Evolutionary conservation across 805 yeast genomes (phyloP).

Genomic region (Barnettozyma salicaria): DNA sequence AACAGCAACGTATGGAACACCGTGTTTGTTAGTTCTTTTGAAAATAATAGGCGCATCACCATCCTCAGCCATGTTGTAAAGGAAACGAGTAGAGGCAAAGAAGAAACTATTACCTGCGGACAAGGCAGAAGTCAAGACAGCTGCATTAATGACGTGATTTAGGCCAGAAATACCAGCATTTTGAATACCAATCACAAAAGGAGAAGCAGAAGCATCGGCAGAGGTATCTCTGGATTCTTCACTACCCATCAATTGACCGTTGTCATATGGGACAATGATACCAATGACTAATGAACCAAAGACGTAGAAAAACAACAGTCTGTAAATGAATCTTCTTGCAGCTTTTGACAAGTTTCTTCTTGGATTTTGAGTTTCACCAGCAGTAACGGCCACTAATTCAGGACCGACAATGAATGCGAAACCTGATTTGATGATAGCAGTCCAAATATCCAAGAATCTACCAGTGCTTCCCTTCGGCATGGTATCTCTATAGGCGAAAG

Average conservation of each 20-base stretch:
- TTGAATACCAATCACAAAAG: constrained; percentile 77
- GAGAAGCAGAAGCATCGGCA: constrained; percentile 65
- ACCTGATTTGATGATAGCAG: constrained; percentile 57
- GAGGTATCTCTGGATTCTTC: no score
- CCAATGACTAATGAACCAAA: constrained; percentile 66
- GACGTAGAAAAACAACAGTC: constrained; percentile 54
- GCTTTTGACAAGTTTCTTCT: constrained; percentile 59
- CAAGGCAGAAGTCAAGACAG: constrained; percentile 70
- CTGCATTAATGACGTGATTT: constrained; percentile 73
- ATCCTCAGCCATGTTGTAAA: constrained; percentile 64
- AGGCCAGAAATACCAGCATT: constrained; percentile 59
- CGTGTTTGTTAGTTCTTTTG: constrained; percentile 55
- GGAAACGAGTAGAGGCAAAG: constrained; percentile 69
- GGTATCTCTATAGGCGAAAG: constrained; percentile 41
- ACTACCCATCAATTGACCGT: constrained; percentile 42
- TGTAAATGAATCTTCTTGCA: constrained; percentile 45
- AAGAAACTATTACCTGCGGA: constrained; percentile 80
- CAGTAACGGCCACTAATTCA: constrained; percentile 52
- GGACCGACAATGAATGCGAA: constrained; percentile 61
- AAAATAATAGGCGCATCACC: constrained; percentile 74
- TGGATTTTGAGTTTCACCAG: constrained; percentile 56
- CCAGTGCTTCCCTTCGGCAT: constrained; percentile 53
- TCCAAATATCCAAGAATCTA: constrained; percentile 57
- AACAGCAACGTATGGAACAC: constrained; percentile 64
- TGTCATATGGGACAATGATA: constrained; percentile 56